Evolutionary conservation across 768 basidiomycete species (phyloP).

Genomic region (Gloeophyllum trabeum): DNA sequence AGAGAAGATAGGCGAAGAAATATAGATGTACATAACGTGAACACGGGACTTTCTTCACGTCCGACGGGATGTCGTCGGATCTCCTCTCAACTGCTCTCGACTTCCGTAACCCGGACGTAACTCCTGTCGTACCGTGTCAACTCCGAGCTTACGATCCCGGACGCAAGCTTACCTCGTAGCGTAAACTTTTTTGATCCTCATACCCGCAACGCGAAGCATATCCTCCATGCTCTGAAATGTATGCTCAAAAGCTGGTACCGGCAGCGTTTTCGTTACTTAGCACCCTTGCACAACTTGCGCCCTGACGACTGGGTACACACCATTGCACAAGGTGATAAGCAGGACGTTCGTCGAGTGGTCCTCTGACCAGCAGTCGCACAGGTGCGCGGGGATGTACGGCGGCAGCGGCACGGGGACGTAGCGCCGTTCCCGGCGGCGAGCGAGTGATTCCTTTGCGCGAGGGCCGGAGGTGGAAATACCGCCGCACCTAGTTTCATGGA

Average conservation of each 20-base stretch:
- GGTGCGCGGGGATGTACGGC: background rate
- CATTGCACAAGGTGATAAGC: background rate
- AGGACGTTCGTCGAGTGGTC: background rate
- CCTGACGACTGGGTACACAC: background rate
- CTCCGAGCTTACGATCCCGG: no score
- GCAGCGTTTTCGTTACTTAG: no score
- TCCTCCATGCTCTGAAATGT: background rate
- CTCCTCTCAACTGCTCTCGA: no score
- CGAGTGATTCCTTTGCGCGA: background rate
- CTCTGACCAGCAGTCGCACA: background rate
- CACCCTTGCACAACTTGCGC: background rate
- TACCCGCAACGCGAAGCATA: background rate
- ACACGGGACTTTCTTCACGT: no score
- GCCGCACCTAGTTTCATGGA: slow-evolving; percentile 22
- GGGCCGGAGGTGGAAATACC: background rate
- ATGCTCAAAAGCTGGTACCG: background rate
- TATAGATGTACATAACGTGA: no score
- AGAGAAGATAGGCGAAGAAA: no score
- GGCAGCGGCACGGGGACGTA: background rate
- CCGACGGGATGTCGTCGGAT: no score
- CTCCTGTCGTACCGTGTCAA: no score
- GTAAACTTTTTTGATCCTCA: background rate
- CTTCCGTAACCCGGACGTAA: no score
- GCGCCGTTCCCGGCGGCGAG: background rate
- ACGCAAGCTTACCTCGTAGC: background rate